phyloP scores from a whole-genome alignment of 345 rosid genomes.

The Populus alba region DNA sequence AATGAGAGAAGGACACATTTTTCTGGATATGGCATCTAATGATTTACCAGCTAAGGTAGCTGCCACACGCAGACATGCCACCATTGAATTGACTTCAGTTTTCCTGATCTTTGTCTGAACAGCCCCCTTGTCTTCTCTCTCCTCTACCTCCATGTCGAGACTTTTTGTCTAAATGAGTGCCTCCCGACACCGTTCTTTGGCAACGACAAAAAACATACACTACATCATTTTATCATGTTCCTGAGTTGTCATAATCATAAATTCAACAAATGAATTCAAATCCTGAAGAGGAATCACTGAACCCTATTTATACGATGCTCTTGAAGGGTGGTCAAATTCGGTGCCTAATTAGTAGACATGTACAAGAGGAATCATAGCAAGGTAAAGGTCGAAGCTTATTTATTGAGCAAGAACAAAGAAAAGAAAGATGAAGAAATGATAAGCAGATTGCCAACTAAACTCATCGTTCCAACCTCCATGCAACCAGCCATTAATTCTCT shows the following conservation, averaged over 20 bases:
- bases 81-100: neutral
- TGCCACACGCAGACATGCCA: no score
- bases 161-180: no score
- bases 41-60: no score
- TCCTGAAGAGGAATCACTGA: neutral
- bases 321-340: neutral
- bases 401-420: neutral
- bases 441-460: neutral
- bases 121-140: neutral
- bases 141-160: neutral
- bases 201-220: no score
- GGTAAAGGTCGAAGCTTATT: neutral
- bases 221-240: neutral
- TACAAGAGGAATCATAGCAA: neutral
- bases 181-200: no score
- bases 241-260: neutral
- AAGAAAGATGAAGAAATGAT: neutral
- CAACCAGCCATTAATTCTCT: neutral
- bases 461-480: neutral
- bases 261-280: neutral
- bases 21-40: no score
- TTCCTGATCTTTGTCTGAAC: neutral
- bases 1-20: no score
- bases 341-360: neutral
- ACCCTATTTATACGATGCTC: neutral